phyloP scores from a whole-genome alignment of 2,329 filamentous ascomycete species.

The Acephala macrosclerotiorum region DNA sequence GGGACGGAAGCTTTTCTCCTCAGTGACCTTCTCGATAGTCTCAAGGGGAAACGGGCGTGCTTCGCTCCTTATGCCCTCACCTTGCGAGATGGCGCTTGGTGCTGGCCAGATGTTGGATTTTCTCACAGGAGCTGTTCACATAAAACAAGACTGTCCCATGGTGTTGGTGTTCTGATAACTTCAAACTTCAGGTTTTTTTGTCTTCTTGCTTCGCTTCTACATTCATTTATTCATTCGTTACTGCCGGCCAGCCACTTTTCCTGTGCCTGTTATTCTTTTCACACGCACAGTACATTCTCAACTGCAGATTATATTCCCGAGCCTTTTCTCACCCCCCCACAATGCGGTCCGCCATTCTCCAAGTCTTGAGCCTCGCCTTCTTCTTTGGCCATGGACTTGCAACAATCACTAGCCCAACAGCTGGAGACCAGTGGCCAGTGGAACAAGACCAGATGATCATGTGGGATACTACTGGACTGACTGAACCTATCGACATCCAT shows the following conservation, averaged over 20 bases:
- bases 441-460: slow-evolving; percentile 22
- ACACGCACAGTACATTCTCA: background rate
- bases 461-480: slow-evolving; percentile 30
- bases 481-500: slow-evolving; percentile 24
- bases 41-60: background rate
- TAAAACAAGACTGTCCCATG: background rate
- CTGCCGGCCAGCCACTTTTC: slow-evolving; percentile 30
- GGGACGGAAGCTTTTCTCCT: background rate
- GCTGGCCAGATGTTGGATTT: background rate
- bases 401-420: slow-evolving; percentile 27
- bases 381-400: slow-evolving; percentile 22
- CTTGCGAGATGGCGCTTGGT: background rate
- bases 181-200: background rate
- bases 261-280: background rate
- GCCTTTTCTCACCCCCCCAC: background rate
- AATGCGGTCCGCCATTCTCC: slow-evolving; percentile 29
- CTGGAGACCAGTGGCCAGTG: slow-evolving; percentile 27
- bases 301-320: background rate
- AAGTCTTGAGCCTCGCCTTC: slow-evolving; percentile 13
- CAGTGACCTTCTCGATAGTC: background rate
- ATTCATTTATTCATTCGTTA: slow-evolving; percentile 21
- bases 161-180: background rate
- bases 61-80: background rate
- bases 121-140: background rate
- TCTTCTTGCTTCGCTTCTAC: slow-evolving; percentile 1